Evolutionary conservation across 2,329 filamentous ascomycete species (phyloP).

Genomic region (Hawksworthiomyces lignivorus): DNA sequence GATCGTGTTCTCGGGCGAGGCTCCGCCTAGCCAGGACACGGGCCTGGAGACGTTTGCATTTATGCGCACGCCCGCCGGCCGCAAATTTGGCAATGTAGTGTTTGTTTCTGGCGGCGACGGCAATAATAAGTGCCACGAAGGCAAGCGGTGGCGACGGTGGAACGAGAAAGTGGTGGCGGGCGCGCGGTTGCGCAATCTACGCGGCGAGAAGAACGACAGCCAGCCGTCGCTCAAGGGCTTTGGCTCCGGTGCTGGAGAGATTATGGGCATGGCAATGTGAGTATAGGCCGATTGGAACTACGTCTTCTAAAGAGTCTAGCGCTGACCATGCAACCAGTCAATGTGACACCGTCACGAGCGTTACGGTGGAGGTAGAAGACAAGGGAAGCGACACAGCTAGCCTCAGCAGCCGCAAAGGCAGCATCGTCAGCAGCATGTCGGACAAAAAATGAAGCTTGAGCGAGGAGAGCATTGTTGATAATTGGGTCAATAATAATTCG

Average conservation of each 20-base stretch:
- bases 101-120: constrained; percentile 20
- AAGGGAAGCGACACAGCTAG: constrained; percentile 14
- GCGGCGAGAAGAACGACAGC: constrained; percentile 12
- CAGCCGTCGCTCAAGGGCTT: constrained; percentile 7
- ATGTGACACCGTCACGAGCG: constrained; percentile 35
- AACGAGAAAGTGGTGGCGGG: constrained; percentile 30
- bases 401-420: constrained; percentile 18
- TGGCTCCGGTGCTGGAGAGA: constrained; percentile 6
- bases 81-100: constrained; percentile 35
- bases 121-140: constrained; percentile 28
- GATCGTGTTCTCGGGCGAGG: constrained; percentile 41
- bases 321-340: too few relatives aligned
- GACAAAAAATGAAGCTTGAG: too few relatives aligned
- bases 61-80: constrained; percentile 31
- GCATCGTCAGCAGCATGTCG: constrained; percentile 11
- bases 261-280: constrained; percentile 12
- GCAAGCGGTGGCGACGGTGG: constrained; percentile 34
- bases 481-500: too few relatives aligned
- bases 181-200: constrained; percentile 15
- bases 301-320: too few relatives aligned
- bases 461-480: too few relatives aligned
- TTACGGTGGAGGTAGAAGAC: constrained; percentile 29
- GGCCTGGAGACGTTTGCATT: constrained; percentile 46
- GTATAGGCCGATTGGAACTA: too few relatives aligned
- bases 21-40: constrained; percentile 33